Percentiles rank a stretch among this genome's conserved stretches.
Conservation (phyloP, 2,329 filamentous ascomycete species). For the Cordyceps javanica region DNA sequence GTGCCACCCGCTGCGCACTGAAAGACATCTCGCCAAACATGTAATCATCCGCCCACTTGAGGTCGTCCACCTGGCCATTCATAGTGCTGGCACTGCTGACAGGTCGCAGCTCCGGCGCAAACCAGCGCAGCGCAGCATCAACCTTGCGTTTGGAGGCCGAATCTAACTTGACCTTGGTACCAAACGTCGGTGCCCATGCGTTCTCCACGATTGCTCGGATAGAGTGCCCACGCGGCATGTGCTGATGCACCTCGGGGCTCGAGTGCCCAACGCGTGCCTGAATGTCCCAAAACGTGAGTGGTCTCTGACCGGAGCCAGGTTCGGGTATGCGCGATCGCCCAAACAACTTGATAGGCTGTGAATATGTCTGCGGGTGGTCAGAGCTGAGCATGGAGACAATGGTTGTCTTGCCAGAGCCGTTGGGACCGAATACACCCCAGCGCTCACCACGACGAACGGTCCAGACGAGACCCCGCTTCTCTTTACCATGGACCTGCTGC, state of each 20-base stretch:
- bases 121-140: conserved; percentile 67
- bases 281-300: conserved; percentile 87
- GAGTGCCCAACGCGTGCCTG: conserved; percentile 87
- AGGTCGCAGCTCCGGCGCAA: conserved; percentile 70
- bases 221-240: conserved; percentile 75
- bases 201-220: conserved; percentile 72
- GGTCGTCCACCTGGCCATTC: conserved; percentile 17
- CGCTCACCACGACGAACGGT: conserved; percentile 75
- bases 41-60: conserved; percentile 60
- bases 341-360: conserved; percentile 80
- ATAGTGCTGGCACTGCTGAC: conserved; percentile 14
- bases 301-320: conserved; percentile 56
- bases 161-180: conserved; percentile 60
- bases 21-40: conserved; percentile 72
- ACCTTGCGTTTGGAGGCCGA: conserved; percentile 52
- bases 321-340: conserved; percentile 74
- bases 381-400: conserved; percentile 88
- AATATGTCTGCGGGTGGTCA: conserved; percentile 92
- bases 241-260: conserved; percentile 87
- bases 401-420: conserved; percentile 94
- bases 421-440: conserved; percentile 90
- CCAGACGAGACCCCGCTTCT: conserved; percentile 68
- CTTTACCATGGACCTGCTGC: conserved; percentile 41
- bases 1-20: conserved; percentile 73
- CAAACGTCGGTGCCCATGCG: conserved; percentile 86